These are phyloP conservation scores for Moricandia moricandioides DNA, from an alignment of 345 rosid genomes.

Conservation along the genomic window DNA sequence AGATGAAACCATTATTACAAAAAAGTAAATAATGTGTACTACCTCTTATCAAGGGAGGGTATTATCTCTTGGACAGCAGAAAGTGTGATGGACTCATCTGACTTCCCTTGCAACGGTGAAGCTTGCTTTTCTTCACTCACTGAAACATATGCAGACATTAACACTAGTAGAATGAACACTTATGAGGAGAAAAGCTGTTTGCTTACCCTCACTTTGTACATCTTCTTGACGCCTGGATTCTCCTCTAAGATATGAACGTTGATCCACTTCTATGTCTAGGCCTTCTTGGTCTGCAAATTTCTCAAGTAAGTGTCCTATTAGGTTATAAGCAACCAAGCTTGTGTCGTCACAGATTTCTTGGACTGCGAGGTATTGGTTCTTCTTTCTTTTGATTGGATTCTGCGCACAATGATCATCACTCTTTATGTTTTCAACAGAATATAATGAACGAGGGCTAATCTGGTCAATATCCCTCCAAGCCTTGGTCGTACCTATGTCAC, in stretches of 20 bases:
- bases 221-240: conserved; percentile 40
- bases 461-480: conserved; percentile 29
- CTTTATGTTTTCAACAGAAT: conserved; percentile 27
- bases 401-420: neutral
- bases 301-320: conserved; percentile 57
- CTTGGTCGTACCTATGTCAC: conserved; percentile 12
- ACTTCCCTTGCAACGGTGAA: conserved; percentile 25
- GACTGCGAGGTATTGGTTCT: conserved; percentile 59
- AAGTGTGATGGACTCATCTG: conserved; percentile 25
- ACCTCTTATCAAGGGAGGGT: conserved; percentile 58
- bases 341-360: conserved; percentile 77
- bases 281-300: conserved; percentile 47
- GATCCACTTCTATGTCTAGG: conserved; percentile 36
- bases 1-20: neutral
- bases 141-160: neutral
- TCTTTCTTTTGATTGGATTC: conserved; percentile 1
- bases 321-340: conserved; percentile 63
- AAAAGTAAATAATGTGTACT: neutral
- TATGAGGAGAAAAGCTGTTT: neutral
- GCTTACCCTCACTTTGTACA: conserved; percentile 40
- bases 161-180: neutral
- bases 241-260: conserved; percentile 50
- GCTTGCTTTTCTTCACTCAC: conserved; percentile 33
- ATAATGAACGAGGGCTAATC: conserved; percentile 25
- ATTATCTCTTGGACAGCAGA: conserved; percentile 40